Evolutionary conservation across 2,329 filamentous ascomycete species (phyloP), one percentile per base, ranked within the genome.

Genomic region (Aspergillus ruber): DNA sequence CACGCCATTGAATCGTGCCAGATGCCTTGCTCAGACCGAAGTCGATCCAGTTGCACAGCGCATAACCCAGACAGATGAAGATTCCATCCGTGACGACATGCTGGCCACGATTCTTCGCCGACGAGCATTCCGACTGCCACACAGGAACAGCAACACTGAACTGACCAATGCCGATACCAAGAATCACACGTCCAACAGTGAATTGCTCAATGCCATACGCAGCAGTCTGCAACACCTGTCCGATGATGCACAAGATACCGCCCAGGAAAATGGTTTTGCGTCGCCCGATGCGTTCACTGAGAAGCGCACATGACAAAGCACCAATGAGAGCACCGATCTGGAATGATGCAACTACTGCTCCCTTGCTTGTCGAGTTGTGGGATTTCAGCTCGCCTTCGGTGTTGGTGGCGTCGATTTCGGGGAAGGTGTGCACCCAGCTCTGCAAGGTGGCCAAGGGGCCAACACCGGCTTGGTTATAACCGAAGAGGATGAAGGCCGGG

Each of bases 371-470:
- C 4, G 58, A 59, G 15, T 62, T 54, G n/a, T 54, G 43, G 1
- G 52, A 32, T 23, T 56, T 53, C 3, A 48, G 23, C 0, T 36
- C 50, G 5, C 59, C 61, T 0, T 39, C 50, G 0, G 61, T 59
- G 20, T 67, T 62, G 10, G 69, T 62, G 4, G 77, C 73, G 58
- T 81, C 75, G 52, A 81, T 79, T 33, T 71, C 60, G 0, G 79
- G 80, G 53, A 83, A 83, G 13, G 70, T 66, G 2, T 64, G 57
- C 2, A 81, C 70, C 53, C 56, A 62, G 20, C 53, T 57, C 20
- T 56, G 46, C 12, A 62, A 50, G 8, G 53, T 58, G 9, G 55
- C 52, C 23, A 62, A 50, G 9, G 54, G 55, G 0, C 59, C 56
- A 15, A 56, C 25, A 3, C 56, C 58, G 2, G 60, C 53, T 42